These are phyloP conservation scores for Lipomyces sp. DNA, from an alignment of 805 yeast genomes.

Conservation along the genomic window DNA sequence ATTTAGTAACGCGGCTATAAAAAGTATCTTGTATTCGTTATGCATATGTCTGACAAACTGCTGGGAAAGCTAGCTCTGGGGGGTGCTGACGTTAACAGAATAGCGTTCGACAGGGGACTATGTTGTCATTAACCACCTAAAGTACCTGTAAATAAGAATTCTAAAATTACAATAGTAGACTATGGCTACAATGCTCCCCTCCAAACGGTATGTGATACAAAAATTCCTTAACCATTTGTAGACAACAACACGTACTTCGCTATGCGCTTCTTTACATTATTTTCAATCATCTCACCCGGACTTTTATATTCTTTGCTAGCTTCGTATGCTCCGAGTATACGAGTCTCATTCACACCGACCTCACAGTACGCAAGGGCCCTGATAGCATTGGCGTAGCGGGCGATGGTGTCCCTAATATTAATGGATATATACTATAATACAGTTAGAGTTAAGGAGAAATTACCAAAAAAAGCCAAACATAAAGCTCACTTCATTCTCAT, in stretches of 20 bases:
- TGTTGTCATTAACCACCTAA: too few relatives aligned
- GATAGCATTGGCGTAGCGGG: slow-evolving; percentile 84
- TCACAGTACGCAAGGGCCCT: slow-evolving; percentile 82
- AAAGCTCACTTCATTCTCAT: slow-evolving; percentile 56
- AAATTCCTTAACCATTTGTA: not conserved
- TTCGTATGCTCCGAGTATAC: slow-evolving; percentile 83
- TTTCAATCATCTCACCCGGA: slow-evolving; percentile 72
- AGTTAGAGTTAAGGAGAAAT: not conserved
- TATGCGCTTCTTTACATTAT: slow-evolving; percentile 59
- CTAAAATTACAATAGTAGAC: not conserved
- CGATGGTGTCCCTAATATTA: slow-evolving; percentile 69
- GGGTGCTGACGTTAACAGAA: not conserved
- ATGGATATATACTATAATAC: slow-evolving; percentile 60
- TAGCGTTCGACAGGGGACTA: too few relatives aligned
- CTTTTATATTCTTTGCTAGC: slow-evolving; percentile 78
- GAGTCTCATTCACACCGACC: slow-evolving; percentile 80
- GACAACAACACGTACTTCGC: slow-evolving; percentile 20
- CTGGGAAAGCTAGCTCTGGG: too few relatives aligned
- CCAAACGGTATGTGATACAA: not conserved
- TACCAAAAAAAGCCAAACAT: not conserved
- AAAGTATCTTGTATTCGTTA: too few relatives aligned
- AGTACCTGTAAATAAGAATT: not conserved
- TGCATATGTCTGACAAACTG: too few relatives aligned
- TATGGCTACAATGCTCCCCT: too few relatives aligned
- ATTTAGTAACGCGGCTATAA: too few relatives aligned